Evolutionary conservation across 371 early-diverging fungal genomes (phyloP).

Genomic region (Mucor indicus): DNA sequence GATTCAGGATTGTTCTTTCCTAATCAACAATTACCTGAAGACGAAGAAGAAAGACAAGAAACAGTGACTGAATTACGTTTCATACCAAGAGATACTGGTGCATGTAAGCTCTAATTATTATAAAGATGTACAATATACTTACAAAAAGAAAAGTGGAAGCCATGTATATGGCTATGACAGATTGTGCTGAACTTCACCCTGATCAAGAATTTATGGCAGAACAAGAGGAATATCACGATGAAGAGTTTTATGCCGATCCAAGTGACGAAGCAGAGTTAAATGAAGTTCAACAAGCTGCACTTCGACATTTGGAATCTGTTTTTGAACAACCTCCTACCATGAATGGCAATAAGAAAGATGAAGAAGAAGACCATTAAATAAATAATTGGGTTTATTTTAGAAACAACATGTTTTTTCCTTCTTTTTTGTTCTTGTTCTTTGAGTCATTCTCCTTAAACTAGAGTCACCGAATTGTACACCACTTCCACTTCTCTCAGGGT

Average conservation of each 20-base stretch:
- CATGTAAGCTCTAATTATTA: conserved; percentile 47
- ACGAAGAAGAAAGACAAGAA: conserved; percentile 56
- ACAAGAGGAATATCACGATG: conserved; percentile 43
- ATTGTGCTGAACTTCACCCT: conserved; percentile 76
- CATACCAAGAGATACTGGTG: conserved; percentile 58
- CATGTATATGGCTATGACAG: conserved; percentile 69
- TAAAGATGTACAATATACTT: not conserved
- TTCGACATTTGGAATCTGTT: conserved; percentile 40
- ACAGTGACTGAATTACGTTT: conserved; percentile 62
- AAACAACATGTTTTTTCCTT: conserved; percentile 58
- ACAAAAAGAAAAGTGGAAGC: conserved; percentile 57
- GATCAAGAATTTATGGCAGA: conserved; percentile 53
- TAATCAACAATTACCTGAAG: conserved; percentile 45
- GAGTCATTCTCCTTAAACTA: conserved; percentile 58
- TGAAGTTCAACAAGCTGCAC: conserved; percentile 46
- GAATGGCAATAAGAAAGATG: conserved; percentile 4
- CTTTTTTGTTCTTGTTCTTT: conserved; percentile 51
- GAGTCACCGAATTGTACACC: conserved; percentile 66
- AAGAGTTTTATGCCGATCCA: conserved; percentile 45
- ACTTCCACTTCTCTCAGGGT: conserved; percentile 61
- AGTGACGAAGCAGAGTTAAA: conserved; percentile 41
- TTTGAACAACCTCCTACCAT: conserved; percentile 31
- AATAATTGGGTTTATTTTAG: no score
- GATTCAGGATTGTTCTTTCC: conserved; percentile 46
- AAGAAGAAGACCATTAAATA: conserved; percentile 2